phyloP scores from a whole-genome alignment of 2,329 filamentous ascomycete species.

The Pestalotiopsis sp. region DNA sequence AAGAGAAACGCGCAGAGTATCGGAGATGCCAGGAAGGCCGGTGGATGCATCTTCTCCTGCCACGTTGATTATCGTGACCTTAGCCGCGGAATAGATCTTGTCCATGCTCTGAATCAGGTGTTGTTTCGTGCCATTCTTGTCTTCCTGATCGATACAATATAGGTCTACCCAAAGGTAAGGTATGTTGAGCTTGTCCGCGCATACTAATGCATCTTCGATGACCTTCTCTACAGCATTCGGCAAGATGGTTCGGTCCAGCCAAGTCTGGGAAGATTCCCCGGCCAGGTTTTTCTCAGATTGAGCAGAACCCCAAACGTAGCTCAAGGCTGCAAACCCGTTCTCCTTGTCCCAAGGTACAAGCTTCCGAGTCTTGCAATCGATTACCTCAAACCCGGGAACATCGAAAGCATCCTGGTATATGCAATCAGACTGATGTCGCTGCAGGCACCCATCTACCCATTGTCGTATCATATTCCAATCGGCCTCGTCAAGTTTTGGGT shows the following conservation, averaged over 20 bases:
- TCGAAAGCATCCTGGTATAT: not conserved
- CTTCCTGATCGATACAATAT: not conserved
- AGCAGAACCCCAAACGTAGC: not conserved
- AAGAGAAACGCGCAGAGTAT: rapidly evolving
- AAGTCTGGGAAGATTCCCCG: too few species aligned
- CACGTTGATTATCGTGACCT: not conserved
- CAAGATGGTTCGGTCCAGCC: not conserved
- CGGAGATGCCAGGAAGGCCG: not conserved
- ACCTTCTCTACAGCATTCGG: not conserved
- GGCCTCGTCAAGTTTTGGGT: not conserved
- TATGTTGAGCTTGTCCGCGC: not conserved
- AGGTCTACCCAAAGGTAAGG: not conserved
- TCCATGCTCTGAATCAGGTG: not conserved
- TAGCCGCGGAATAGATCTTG: not conserved
- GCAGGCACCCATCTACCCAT: not conserved
- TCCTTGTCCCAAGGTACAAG: not conserved
- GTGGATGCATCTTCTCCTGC: not conserved
- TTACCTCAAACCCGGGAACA: not conserved
- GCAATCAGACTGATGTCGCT: not conserved
- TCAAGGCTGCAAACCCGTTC: not conserved
- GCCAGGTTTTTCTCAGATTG: not conserved
- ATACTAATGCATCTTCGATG: not conserved
- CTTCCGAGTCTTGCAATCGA: not conserved
- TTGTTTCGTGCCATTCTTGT: too few species aligned
- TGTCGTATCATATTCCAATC: not conserved